A percentile compares a stretch with the other conserved stretches of the same genome.
These are phyloP conservation scores for Oryza glumipatula DNA, from an alignment of 176 grass and related monocot species.

Conservation along the genomic window DNA sequence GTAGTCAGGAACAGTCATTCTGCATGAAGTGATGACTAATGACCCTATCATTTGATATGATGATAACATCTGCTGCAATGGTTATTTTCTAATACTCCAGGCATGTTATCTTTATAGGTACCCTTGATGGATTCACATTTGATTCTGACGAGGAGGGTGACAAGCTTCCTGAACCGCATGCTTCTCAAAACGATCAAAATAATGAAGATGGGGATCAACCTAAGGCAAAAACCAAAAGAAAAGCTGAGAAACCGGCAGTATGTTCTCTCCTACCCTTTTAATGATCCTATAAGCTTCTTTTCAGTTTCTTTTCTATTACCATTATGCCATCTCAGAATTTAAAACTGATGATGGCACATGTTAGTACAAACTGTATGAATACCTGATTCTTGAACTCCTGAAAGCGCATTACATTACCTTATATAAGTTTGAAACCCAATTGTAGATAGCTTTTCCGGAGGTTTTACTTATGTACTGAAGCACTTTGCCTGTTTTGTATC, in stretches of 20 bases:
- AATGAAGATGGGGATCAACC: conserved; percentile 70
- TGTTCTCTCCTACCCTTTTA: conserved; percentile 19
- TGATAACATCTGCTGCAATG: background rate
- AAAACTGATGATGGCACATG: background rate
- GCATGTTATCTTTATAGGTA: conserved; percentile 56
- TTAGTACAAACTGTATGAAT: conserved; percentile 14
- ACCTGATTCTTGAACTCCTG: background rate
- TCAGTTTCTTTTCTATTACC: conserved; percentile 9
- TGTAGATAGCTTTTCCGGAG: background rate
- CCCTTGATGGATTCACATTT: conserved; percentile 85
- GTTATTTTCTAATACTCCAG: conserved; percentile 5
- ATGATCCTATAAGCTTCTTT: background rate
- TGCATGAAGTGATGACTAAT: conserved; percentile 13
- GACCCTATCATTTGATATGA: background rate
- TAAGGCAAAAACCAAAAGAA: conserved; percentile 71
- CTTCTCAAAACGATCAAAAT: conserved; percentile 64
- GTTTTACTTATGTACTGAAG: conserved; percentile 2
- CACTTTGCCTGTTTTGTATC: too few species aligned
- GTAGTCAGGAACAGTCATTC: conserved; percentile 9
- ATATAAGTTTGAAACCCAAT: background rate
- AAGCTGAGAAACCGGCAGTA: conserved; percentile 54
- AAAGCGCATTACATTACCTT: background rate
- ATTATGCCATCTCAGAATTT: background rate
- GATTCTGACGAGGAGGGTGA: conserved; percentile 90
- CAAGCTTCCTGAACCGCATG: conserved; percentile 50